Evolutionary conservation across 306 rosid genomes (phyloP), one percentile per base, ranked within the genome.

Genomic region (Pterocarpus santalinus): DNA sequence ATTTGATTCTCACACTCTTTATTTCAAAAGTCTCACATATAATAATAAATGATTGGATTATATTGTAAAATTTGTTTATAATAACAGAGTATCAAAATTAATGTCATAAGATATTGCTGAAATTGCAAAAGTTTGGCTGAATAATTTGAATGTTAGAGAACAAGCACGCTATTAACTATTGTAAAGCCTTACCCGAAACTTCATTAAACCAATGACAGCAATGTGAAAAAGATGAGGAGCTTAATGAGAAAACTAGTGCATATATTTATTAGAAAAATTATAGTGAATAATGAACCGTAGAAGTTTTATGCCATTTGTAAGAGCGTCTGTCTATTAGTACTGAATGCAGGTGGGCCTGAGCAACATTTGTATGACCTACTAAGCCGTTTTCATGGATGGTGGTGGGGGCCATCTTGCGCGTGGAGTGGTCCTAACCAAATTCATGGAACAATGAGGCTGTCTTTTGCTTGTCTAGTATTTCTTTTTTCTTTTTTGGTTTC

Each of bases 391-490:
- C 56, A 58, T 71, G 73, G 66, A 43, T 53, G 60, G 73, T 65
- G 73, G 81, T 81, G 82, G 86, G 89, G 65, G 46, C 88, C 86
- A 81, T 36, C 80, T 67, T 75, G 77, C 85, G 81, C 84, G 78
- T 81, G 80, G 12, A 72, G 70, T 68, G 76, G 86, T 82, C 89
- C 83, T 78, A 65, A 14, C 84, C 75, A 51, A 85, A 73, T 75
- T 80, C 75, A 77, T 66, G 56, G 60, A 69, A 81, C 69, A 67
- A 58, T 38, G 69, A 76, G 72, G 47, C 68, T 56, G 65, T 69
- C 65, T 38, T 61, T 57, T 2, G 33, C 67, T 73, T 76, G 17
- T 55, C 70, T 71, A 36, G 13, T 65, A 14, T 1, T 79, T 15
- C 35, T 43, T 30, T 22, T 60, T 75, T 62, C 17, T 35, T 65